Conservation (phyloP, 164 flowering plant species). For the Tetrastigma voinierianum region DNA sequence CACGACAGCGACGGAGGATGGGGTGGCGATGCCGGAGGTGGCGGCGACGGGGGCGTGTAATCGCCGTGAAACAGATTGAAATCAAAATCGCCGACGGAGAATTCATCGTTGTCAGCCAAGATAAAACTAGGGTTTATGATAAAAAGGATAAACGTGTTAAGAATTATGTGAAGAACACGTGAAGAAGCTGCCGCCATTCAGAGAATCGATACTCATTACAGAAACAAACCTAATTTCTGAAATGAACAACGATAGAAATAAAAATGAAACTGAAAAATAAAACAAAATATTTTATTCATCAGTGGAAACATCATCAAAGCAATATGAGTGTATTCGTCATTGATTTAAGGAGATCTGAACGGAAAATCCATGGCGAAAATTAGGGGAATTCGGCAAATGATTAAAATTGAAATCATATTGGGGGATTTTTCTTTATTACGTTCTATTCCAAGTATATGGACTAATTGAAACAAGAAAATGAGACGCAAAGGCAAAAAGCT, state of each 20-base stretch:
- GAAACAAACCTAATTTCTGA: neutral
- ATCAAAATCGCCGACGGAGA: conserved; percentile 28
- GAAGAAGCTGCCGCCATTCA: conserved; percentile 23
- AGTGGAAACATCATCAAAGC: neutral
- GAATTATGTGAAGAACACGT: neutral
- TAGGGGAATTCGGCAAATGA: too few relatives aligned
- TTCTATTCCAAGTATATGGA: too few relatives aligned
- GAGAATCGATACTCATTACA: conserved; percentile 19
- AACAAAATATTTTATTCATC: too few relatives aligned
- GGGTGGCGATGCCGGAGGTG: conserved; percentile 53
- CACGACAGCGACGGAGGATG: conserved; percentile 59
- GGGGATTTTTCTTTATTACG: too few relatives aligned
- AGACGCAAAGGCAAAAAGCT: too few relatives aligned
- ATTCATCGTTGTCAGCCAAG: conserved; percentile 21
- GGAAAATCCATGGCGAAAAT: too few relatives aligned
- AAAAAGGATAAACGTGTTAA: conserved; percentile 5
- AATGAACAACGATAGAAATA: neutral
- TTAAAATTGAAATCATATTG: too few relatives aligned
- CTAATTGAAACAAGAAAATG: too few relatives aligned
- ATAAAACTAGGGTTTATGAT: conserved; percentile 1
- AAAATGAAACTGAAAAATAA: neutral
- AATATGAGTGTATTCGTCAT: neutral
- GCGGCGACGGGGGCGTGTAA: conserved; percentile 70
- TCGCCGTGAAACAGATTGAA: conserved; percentile 38
- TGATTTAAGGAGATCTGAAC: too few relatives aligned